phyloP scores from a whole-genome alignment of 352 stramenopile species.

The Phytophthora cactorum region DNA sequence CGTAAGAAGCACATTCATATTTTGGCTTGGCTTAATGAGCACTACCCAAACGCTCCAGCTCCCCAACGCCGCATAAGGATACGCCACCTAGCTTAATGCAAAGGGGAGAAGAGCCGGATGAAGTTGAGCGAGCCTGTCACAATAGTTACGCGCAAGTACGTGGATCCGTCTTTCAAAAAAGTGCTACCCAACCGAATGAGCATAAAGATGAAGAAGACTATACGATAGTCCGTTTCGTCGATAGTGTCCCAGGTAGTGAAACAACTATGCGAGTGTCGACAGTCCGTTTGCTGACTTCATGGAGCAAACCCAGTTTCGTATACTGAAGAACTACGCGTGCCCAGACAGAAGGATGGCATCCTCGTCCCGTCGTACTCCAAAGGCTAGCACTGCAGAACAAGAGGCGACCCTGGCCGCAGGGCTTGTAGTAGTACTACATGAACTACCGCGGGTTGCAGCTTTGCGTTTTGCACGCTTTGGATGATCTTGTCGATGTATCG shows the following conservation, averaged over 20 bases:
- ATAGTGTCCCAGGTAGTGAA: conserved; percentile 15
- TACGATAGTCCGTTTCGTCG: conserved; percentile 30
- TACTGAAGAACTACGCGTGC: neutral
- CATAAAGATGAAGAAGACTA: conserved; percentile 7
- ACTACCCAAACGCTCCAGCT: conserved; percentile 32
- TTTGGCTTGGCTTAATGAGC: conserved; percentile 36
- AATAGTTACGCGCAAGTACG: neutral
- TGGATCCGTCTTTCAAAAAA: neutral
- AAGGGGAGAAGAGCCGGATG: neutral
- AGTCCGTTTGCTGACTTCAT: neutral
- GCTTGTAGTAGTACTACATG: conserved; percentile 29
- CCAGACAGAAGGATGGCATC: conserved; percentile 9
- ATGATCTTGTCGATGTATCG: conserved; percentile 36
- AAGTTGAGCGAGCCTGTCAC: neutral
- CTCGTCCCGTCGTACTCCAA: neutral
- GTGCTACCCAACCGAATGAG: neutral
- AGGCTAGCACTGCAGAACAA: conserved; percentile 9
- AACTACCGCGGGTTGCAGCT: conserved; percentile 23
- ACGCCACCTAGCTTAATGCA: conserved; percentile 4
- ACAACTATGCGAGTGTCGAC: conserved; percentile 5
- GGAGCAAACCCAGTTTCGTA: neutral
- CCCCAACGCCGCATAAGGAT: conserved; percentile 18
- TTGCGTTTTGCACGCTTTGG: conserved; percentile 33
- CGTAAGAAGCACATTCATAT: conserved; percentile 29
- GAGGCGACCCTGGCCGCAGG: conserved; percentile 27